These are phyloP conservation scores for Penicillium sp. DNA, from an alignment of 2,329 filamentous ascomycete species.

Conservation along the genomic window DNA sequence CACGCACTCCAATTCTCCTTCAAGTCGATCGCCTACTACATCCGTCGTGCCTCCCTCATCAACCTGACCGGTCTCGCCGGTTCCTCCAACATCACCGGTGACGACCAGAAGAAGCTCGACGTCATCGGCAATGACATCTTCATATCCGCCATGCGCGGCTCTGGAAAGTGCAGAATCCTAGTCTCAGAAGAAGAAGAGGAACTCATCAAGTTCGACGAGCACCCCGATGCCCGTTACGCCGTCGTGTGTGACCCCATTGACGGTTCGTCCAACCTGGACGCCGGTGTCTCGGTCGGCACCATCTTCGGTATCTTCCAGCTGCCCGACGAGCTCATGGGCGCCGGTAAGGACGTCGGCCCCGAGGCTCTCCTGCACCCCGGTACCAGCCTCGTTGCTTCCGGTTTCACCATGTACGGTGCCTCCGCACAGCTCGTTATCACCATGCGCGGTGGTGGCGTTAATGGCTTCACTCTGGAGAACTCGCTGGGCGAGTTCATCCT, in stretches of 20 bases:
- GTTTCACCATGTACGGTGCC: conserved; percentile 99
- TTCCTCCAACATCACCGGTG: conserved; percentile 90
- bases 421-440: conserved; percentile 95
- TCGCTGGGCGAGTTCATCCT: conserved; percentile 98
- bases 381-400: conserved; percentile 85
- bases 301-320: conserved; percentile 96
- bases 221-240: conserved; percentile 77
- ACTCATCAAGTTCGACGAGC: conserved; percentile 78
- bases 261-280: conserved; percentile 95
- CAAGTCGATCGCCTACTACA: conserved; percentile 99
- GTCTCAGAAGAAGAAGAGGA: conserved; percentile 99
- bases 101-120: conserved; percentile 99
- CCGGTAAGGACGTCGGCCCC: conserved; percentile 57
- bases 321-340: conserved; percentile 58
- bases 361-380: conserved; percentile 85
- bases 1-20: conserved; percentile 99
- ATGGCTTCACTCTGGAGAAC: conserved; percentile 97
- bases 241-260: conserved; percentile 98
- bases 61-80: conserved; percentile 94
- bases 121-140: conserved; percentile 99
- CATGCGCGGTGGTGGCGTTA: conserved; percentile 88
- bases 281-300: conserved; percentile 94
- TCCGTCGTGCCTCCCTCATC: conserved; percentile 90
- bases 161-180: conserved; percentile 82
- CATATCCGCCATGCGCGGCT: conserved; percentile 90